A percentile compares a stretch with the other conserved stretches of the same genome.
Conservation (phyloP, 75 land plant genomes). For the Cupressus sempervirens region DNA sequence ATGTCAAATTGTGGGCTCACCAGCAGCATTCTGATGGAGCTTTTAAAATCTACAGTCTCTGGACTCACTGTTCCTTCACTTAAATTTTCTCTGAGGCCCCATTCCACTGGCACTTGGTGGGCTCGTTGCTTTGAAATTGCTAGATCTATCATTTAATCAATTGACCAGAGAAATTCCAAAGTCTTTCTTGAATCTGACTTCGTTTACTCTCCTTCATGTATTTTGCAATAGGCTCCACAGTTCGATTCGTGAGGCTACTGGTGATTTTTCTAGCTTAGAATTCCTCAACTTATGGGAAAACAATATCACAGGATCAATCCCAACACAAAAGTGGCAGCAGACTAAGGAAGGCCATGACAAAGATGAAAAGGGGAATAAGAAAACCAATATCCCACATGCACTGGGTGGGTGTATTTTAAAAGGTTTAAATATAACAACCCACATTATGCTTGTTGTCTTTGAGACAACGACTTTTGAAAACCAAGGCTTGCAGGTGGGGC, state of each 20-base stretch:
- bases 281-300: conserved; percentile 53
- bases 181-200: conserved; percentile 22
- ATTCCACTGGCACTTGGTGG: conserved; percentile 56
- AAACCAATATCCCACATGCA: too few relatives aligned
- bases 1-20: conserved; percentile 50
- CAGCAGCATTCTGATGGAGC: conserved; percentile 60
- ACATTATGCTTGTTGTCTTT: too few relatives aligned
- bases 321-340: too few relatives aligned
- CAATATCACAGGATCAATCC: conserved; percentile 54
- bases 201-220: conserved; percentile 34
- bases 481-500: too few relatives aligned
- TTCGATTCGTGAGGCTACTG: conserved; percentile 30
- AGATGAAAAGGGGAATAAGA: too few relatives aligned
- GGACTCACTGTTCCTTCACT: conserved; percentile 51
- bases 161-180: conserved; percentile 43
- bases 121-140: conserved; percentile 31
- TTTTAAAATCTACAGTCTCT: conserved; percentile 45
- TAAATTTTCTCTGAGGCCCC: conserved; percentile 52
- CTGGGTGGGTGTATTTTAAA: too few relatives aligned
- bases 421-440: too few relatives aligned
- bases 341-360: too few relatives aligned
- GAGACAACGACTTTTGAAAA: too few relatives aligned
- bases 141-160: conserved; percentile 44
- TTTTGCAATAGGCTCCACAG: conserved; percentile 44
- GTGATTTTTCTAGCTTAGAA: conserved; percentile 37